Evolutionary conservation across 768 basidiomycete species (phyloP), one percentile per base, ranked within the genome.

Genomic region (Porpolomopsis calyptriformis): DNA sequence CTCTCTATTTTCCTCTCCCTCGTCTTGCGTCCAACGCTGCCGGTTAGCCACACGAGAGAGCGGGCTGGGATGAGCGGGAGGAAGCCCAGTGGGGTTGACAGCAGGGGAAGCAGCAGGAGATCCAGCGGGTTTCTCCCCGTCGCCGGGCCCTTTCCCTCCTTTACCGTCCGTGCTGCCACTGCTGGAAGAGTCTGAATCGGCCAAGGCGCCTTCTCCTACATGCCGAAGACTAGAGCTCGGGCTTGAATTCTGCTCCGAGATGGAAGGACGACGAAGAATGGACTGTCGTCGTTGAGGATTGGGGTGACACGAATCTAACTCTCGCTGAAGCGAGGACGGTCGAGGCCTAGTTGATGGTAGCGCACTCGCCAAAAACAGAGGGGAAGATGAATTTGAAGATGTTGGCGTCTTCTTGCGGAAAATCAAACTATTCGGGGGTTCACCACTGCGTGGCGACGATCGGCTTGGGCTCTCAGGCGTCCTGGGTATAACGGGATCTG

Each of bases 141-240:
- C 67, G 53, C 67, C 66, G 6, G 58, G 66, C 40, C 55, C 57
- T 4, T 52, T 58, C 44, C 50, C 62, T 43, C 51, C 56, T 19
- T 62, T 64, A n/a, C 54, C 55, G 8, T 60, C 65, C 23, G 61
- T 70, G 5, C 58, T 61, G 34, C 57, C 68, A 47, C 60, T 60
- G 20, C 64, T 71, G 1, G 73, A 74, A 1, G 83, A 84, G 62
- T 86, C 85, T 0, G 83, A 86, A 48, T 83, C 81, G 3, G n/a
- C n/a, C n/a, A 89, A 61, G 1, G 80, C 82, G 22, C 85, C 84
- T 55, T 87, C 86, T 3, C 85, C 85, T 9, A 81, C 76, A 53
- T 85, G 78, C 1, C 76, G 66, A 25, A 76, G 62, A 48, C 74
- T 60, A 43, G 70, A 66, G 50, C 67, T 68, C 10, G 62, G 50